A percentile compares a stretch with the other conserved stretches of the same genome.
phyloP scores from a whole-genome alignment of 768 basidiomycete species.

The Collybia nuda region DNA sequence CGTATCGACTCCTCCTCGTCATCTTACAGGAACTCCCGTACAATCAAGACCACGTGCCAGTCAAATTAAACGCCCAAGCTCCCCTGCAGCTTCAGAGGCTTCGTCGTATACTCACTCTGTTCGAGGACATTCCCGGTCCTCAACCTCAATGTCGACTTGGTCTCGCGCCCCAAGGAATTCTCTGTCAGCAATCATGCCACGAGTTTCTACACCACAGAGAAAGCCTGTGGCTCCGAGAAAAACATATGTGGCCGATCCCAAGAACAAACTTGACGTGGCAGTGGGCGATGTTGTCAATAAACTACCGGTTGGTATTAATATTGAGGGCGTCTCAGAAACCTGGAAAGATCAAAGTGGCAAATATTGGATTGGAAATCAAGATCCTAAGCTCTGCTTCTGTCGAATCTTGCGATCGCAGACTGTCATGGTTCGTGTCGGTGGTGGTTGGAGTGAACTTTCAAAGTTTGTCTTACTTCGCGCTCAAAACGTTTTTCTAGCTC shows the following conservation, averaged over 20 bases:
- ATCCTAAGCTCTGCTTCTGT: slow-evolving; percentile 89
- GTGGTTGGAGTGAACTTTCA: slow-evolving; percentile 91
- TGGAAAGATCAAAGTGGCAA: slow-evolving; percentile 95
- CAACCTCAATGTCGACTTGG: slow-evolving; percentile 60
- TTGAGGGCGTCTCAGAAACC: slow-evolving; percentile 77
- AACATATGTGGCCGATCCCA: slow-evolving; percentile 84
- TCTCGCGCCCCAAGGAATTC: slow-evolving; percentile 68
- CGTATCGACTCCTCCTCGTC: slow-evolving; percentile 30
- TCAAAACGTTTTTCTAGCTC: background rate
- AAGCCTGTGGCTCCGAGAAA: slow-evolving; percentile 46
- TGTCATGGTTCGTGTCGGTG: slow-evolving; percentile 96
- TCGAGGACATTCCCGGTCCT: slow-evolving; percentile 36
- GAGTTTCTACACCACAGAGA: slow-evolving; percentile 45
- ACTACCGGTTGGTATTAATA: slow-evolving; percentile 79
- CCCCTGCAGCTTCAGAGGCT: slow-evolving; percentile 64
- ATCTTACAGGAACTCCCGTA: slow-evolving; percentile 30
- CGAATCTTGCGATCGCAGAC: slow-evolving; percentile 88
- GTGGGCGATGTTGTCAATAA: slow-evolving; percentile 92
- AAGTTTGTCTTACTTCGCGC: slow-evolving; percentile 52
- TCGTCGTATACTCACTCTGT: slow-evolving; percentile 51
- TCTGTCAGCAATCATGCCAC: slow-evolving; percentile 41
- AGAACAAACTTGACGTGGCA: slow-evolving; percentile 88
- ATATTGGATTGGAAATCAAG: slow-evolving; percentile 94
- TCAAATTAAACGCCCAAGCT: slow-evolving; percentile 40
- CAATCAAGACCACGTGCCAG: slow-evolving; percentile 41